Base-by-base conservation (phyloP, 148 eudicot genomes). In the Vaccinium darrowii region DNA sequence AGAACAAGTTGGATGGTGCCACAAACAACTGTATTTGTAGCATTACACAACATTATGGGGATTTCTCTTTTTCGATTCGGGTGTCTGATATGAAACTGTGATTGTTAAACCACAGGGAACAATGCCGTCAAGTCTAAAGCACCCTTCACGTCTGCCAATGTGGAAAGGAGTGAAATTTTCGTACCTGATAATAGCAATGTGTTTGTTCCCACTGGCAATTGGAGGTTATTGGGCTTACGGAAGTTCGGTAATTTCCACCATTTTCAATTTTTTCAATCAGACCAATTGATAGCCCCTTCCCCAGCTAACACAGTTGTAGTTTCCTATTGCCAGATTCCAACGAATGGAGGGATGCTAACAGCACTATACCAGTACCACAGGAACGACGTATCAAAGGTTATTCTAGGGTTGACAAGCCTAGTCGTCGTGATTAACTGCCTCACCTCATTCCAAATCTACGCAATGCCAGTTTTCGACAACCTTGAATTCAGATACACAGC, bases 391-490 rank as follows among this genome's bases (percentile, higher is more conserved):
- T 84, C 94, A 49, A 90, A 84, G 86, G 84, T 82, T 25, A 62
- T 92, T 23, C 81, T 92, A 5, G 89, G 88, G 69, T 67, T 88
- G 11, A 84, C 92, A 73, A 89, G 90, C 89, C 83, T 95, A 10
- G 87, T 95, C 0, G 89, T 92, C 0, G 89, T 92, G 18, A 85
- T 94, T 79, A 91, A 93, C 87, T 58, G 95, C 88, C 89, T 94
- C 23, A 90, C 92, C 80, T 93, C 96, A 2, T 96, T 91, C 91
- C 98, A 93, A 67, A 87, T 96, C 54, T 96, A 93, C n/a, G 95
- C 97, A n/a, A 96, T 96, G 98, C 98, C 97, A 0, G 93, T 92
- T 12, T 96, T 94, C 30, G 98, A 96, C 88, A 96, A 94, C 89
- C 72, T 94, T 0, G 98, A 96, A 87, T 87, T 86, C 21, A 87